Base-by-base conservation (phyloP, 371 early-diverging fungal species). In the Sporodiniella umbellata region DNA sequence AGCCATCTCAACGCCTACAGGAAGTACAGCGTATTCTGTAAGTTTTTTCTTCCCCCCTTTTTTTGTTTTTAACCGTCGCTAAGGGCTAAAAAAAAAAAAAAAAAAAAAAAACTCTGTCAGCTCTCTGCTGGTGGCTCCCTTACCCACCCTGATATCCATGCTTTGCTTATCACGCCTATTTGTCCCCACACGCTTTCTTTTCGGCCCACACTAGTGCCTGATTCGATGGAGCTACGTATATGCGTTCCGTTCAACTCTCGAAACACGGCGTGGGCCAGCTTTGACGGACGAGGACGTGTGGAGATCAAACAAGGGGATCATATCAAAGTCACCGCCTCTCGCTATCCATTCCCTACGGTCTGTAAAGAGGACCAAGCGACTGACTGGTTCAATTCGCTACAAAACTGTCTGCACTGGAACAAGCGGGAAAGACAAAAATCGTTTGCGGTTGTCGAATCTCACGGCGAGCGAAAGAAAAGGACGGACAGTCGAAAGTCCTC, bases 131-230 rank as follows among this genome's bases (percentile, higher is more conserved):
- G 94, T 28, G 98, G 98, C 1, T 88, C 96, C 4, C 59, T 96
- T 28, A 91, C 92, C 12, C 98, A 98, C 64, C 98, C 98, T 0
- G 90, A 90, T 51, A 93, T 96, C 19, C 91, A 89, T 23, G 90
- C 96, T 2, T 85, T 92, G 14, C 67, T 95, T 15, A 87, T 98
- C 17, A 94, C 98, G 1, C 98, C 97, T 1, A 96, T 96, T 48
- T 98, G 98, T 63, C 89, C 98, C 3, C 96, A 95, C 62, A 93
- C 96, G 5, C 75, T 96, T 12, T 92, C 93, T 14, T 96, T 95
- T 78, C 79, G 97, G 14, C 97, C 98, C 8, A 94, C 95, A 78
- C 65, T 98, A 8, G 75, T 98, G 18, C 98, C 98, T 0, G 94
- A 96, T 49, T 83, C 88, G 4, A 89, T 89, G 80, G 93, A 90